A percentile compares a stretch with the other conserved stretches of the same genome.
Conservation (phyloP, 176 grass and related monocot genomes). For the Cenchrus fungigraminus region DNA sequence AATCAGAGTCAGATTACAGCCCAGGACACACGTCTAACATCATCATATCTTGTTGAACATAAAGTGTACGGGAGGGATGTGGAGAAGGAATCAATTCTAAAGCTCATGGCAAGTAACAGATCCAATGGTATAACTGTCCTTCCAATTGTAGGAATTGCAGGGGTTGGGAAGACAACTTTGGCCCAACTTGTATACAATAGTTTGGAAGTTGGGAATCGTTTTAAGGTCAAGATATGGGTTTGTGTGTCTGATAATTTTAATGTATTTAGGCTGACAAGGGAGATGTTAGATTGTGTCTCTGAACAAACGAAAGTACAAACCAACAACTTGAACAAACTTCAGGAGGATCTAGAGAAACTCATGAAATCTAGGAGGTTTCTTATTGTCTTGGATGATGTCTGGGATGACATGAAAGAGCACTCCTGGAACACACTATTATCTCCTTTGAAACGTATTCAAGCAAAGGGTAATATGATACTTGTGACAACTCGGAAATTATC, state of each 20-base stretch:
- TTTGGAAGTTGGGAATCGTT: not conserved
- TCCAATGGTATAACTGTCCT: not conserved
- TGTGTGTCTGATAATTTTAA: conserved; percentile 10
- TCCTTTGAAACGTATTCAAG: not conserved
- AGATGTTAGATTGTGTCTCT: not conserved
- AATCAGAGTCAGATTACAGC: not conserved
- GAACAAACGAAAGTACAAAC: not conserved
- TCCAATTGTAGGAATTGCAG: not conserved
- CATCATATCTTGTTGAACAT: not conserved
- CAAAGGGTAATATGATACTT: not conserved
- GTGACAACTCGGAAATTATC: conserved; percentile 27
- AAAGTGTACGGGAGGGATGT: conserved; percentile 25
- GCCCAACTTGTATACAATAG: not conserved
- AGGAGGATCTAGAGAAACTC: not conserved
- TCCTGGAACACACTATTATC: conserved; percentile 13
- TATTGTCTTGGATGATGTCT: conserved; percentile 38
- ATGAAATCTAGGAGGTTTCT: not conserved
- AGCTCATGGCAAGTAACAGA: not conserved
- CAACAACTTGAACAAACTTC: conserved; percentile 13
- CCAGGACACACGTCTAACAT: not conserved
- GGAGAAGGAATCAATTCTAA: conserved; percentile 10
- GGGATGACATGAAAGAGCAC: not conserved
- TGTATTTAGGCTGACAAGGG: not conserved
- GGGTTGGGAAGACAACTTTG: conserved; percentile 9
- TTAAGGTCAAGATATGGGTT: conserved; percentile 15